Percentiles rank a stretch among this genome's conserved stretches.
Conservation (phyloP, 164 flowering plant species). For the Paratinospora sagittata region DNA sequence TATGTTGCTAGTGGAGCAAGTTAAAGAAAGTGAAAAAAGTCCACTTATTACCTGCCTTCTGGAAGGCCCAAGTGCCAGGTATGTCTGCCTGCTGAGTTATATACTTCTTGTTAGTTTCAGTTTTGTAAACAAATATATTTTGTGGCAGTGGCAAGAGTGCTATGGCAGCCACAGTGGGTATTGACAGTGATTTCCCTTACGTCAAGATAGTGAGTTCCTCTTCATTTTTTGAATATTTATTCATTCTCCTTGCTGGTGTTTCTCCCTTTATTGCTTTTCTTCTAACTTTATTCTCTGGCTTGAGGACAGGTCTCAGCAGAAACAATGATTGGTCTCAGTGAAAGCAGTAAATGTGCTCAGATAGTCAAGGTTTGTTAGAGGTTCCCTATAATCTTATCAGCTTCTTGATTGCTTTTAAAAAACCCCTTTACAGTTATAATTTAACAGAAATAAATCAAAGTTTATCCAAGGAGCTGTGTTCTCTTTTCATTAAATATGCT, state of each 20-base stretch:
- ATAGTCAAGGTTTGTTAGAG: conserved; percentile 66
- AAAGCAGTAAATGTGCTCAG: conserved; percentile 86
- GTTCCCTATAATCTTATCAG: background rate
- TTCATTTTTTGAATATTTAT: background rate
- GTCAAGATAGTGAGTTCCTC: conserved; percentile 83
- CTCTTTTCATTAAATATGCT: background rate
- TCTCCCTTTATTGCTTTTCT: background rate
- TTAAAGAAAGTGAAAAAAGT: conserved; percentile 87
- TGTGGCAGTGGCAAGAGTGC: conserved; percentile 91
- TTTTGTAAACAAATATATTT: conserved; percentile 9
- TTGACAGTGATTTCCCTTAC: conserved; percentile 90
- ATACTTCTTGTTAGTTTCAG: background rate
- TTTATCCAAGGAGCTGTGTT: background rate
- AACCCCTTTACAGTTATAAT: background rate
- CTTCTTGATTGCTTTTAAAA: background rate
- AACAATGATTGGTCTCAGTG: conserved; percentile 92
- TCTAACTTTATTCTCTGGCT: conserved; percentile 1
- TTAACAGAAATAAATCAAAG: background rate
- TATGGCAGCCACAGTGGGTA: conserved; percentile 88
- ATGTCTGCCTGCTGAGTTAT: conserved; percentile 4
- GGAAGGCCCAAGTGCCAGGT: conserved; percentile 98
- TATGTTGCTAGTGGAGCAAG: conserved; percentile 94
- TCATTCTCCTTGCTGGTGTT: conserved; percentile 1
- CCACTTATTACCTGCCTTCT: conserved; percentile 87
- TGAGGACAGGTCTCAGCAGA: conserved; percentile 73